Base-by-base conservation (phyloP, 2,329 filamentous ascomycete genomes). In the Shiraia sp. region DNA sequence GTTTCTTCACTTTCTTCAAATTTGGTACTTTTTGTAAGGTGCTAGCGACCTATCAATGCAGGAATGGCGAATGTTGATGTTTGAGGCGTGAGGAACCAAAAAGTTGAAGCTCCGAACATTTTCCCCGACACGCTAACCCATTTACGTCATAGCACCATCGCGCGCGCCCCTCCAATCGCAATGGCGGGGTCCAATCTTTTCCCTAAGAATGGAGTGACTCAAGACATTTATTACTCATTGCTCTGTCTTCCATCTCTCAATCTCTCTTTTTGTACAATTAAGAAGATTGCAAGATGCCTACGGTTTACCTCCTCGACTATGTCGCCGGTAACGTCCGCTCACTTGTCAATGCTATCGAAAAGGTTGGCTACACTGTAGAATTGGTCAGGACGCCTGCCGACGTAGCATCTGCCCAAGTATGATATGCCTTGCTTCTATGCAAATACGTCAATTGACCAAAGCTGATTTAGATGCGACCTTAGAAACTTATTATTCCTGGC, bases 321-420 rank as follows among this genome's bases (percentile, higher is more conserved):
- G 92, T 96, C 55, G 92, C 93, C 48, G 93, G 93, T 65, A 99
- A 99, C 71, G 85, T 99, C 59, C 87, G 92, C 53, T 96, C 91
- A 51, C 81, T 99, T 61, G 92, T 91, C 66, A 99, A 99, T 77
- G 93, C 92, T 60, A 95, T 99, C 63, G 92, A 99, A 71, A 95
- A 93, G 72, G 81, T 92, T 45, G 93, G 93, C 48, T 97, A 92
- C 69, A 81, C 88, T 31, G 89, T 99, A 32, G 88, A 93, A 75
- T 97, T 92, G 93, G 79, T 99, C 55, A 86, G 80, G 60, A 83
- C 83, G 24, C 93, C 93, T 4, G 83, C 87, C 57, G 90, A 97
- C 71, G 83, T 99, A 40, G 75, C 83, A 49, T 83, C 85, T 58
- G 93, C 92, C 55, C 88, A 96, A 73, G 91, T 95, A 76, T 42